These are phyloP conservation scores for Phylloboletellus chloephorus DNA, from an alignment of 1,284 basidiomycete genomes.

Conservation along the genomic window DNA sequence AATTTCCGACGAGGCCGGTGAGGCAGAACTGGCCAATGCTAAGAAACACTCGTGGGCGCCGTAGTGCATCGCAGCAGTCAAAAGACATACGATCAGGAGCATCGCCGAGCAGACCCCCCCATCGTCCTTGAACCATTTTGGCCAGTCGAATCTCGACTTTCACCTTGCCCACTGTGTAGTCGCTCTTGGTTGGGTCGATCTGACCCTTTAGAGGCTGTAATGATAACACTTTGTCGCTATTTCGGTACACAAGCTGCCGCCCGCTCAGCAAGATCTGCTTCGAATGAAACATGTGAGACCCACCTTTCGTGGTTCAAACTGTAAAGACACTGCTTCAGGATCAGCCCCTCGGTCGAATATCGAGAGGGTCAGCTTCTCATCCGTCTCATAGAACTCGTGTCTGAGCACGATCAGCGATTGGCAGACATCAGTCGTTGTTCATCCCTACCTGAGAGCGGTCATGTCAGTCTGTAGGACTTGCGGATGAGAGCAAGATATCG, in stretches of 20 bases:
- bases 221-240: constrained; percentile 58
- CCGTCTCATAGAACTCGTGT: constrained; percentile 86
- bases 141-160: constrained; percentile 75
- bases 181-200: constrained; percentile 62
- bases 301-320: constrained; percentile 64
- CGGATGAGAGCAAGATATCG: constrained; percentile 1
- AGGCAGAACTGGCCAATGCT: constrained; percentile 30
- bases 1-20: constrained; percentile 32
- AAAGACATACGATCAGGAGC: constrained; percentile 59
- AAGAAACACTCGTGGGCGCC: not conserved
- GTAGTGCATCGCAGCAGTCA: not conserved
- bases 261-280: not conserved
- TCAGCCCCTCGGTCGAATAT: constrained; percentile 78
- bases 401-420: constrained; percentile 34
- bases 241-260: constrained; percentile 50
- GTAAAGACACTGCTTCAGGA: constrained; percentile 55
- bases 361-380: constrained; percentile 67
- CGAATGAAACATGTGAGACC: constrained; percentile 4
- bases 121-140: constrained; percentile 62
- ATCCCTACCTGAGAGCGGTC: constrained; percentile 40
- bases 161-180: constrained; percentile 70
- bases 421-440: not conserved
- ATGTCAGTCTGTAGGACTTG: constrained; percentile 21
- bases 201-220: constrained; percentile 78
- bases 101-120: constrained; percentile 74